Conservation (phyloP, 192 early-diverging fungal genomes). For the Chytriomyces hyalinus region DNA sequence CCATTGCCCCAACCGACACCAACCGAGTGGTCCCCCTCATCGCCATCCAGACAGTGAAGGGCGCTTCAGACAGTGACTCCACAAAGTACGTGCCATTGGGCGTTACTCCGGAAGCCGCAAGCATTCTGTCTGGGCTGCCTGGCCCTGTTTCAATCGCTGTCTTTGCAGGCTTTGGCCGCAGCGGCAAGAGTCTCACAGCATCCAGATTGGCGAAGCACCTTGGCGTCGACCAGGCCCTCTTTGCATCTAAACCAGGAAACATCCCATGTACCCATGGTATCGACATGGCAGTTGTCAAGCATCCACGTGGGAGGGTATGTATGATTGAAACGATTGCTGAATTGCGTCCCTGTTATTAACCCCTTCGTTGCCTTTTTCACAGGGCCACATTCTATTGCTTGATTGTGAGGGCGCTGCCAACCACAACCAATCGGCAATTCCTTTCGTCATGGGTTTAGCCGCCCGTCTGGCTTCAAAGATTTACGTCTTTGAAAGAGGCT, state of each 20-base stretch:
- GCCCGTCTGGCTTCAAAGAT: conserved; percentile 53
- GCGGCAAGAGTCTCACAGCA: conserved; percentile 54
- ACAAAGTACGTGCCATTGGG: conserved; percentile 50
- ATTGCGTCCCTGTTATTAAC: too few species aligned
- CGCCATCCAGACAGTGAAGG: background rate
- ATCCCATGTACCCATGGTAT: conserved; percentile 62
- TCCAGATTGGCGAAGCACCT: conserved; percentile 46
- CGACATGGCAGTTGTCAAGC: conserved; percentile 57
- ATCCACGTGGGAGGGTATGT: conserved; percentile 30
- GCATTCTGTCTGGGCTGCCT: conserved; percentile 47
- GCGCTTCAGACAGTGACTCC: background rate
- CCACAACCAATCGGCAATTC: conserved; percentile 61
- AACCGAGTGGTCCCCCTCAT: background rate
- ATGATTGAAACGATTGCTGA: too few species aligned
- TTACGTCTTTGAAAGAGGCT: conserved; percentile 60
- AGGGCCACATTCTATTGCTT: conserved; percentile 55
- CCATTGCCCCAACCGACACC: background rate
- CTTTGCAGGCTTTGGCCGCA: conserved; percentile 58
- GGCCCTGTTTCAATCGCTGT: conserved; percentile 55
- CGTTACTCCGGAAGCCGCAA: conserved; percentile 51
- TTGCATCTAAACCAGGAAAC: conserved; percentile 56
- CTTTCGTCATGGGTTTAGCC: conserved; percentile 61
- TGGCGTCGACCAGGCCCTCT: conserved; percentile 7
- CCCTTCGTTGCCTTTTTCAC: background rate
- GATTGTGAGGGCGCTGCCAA: conserved; percentile 63